Percentiles rank a stretch among this genome's conserved stretches.
Evolutionary conservation across 2,329 filamentous ascomycete genomes (phyloP).

Genomic region (Massarina eburnea): DNA sequence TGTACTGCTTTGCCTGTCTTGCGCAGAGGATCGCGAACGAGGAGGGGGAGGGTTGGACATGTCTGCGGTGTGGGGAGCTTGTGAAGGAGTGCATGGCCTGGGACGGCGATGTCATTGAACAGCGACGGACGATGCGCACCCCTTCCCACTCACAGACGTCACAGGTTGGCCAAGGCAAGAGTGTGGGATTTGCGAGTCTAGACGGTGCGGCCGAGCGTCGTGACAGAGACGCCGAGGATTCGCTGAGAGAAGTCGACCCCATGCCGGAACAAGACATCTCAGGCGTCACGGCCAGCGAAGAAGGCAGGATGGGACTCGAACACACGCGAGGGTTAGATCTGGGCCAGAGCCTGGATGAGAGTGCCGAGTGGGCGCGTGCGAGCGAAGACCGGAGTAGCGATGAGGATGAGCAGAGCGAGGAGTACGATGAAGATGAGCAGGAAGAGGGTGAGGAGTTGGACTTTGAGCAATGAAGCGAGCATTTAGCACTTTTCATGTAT

Average conservation of each 20-base stretch:
- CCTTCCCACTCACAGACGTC: conserved; percentile 19
- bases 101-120: conserved; percentile 82
- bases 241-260: conserved; percentile 34
- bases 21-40: conserved; percentile 86
- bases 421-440: conserved; percentile 41
- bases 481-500: background rate
- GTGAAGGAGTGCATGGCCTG: conserved; percentile 88
- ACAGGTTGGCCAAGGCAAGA: conserved; percentile 18
- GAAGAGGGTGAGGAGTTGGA: conserved; percentile 29
- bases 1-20: conserved; percentile 97
- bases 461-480: conserved; percentile 14
- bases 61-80: conserved; percentile 81
- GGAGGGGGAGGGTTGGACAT: conserved; percentile 92
- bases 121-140: conserved; percentile 1
- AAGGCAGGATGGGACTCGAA: conserved; percentile 15
- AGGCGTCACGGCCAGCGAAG: conserved; percentile 5
- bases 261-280: conserved; percentile 27
- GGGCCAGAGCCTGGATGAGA: conserved; percentile 34
- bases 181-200: conserved; percentile 28
- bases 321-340: conserved; percentile 28
- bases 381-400: conserved; percentile 25
- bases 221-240: conserved; percentile 13
- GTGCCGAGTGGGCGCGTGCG: conserved; percentile 40
- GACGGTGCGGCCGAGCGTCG: conserved; percentile 16
- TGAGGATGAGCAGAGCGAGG: conserved; percentile 41